Conservation (phyloP, 1,284 basidiomycete species). For the Leccinum pseudoinsigne region DNA sequence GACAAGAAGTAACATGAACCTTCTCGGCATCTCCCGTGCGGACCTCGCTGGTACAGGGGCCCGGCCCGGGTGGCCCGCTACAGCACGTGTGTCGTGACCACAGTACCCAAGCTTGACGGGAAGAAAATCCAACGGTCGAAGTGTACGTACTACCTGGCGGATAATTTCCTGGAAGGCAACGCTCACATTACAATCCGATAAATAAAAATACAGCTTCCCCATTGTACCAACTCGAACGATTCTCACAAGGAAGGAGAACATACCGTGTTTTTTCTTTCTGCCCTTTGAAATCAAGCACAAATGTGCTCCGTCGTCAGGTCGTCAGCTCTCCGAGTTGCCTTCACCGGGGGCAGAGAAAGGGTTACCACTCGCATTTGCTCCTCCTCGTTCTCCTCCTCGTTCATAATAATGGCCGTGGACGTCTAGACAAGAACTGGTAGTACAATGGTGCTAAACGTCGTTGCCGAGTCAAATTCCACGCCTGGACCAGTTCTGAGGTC, state of each 20-base stretch:
- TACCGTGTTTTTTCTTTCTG: background rate
- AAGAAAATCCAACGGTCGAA: too few species aligned
- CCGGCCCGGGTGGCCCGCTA: too few species aligned
- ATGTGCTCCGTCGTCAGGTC: background rate
- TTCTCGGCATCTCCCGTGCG: background rate
- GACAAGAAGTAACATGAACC: background rate
- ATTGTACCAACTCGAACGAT: background rate
- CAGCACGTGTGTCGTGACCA: too few species aligned
- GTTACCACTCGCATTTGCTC: background rate
- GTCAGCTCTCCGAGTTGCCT: background rate
- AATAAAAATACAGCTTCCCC: background rate
- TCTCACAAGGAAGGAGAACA: too few species aligned
- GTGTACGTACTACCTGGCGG: background rate
- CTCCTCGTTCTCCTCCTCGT: background rate
- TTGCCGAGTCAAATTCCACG: constrained; percentile 6
- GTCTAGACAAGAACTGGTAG: background rate
- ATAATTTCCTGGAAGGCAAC: background rate
- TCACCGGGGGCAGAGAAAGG: background rate
- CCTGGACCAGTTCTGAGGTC: constrained; percentile 28
- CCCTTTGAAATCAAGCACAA: background rate
- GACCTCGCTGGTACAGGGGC: background rate
- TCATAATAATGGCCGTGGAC: background rate
- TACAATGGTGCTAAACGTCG: constrained; percentile 18
- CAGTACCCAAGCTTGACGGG: too few species aligned
- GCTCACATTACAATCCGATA: background rate